phyloP scores from a whole-genome alignment of 805 yeast species.

The Pichia scutulata region DNA sequence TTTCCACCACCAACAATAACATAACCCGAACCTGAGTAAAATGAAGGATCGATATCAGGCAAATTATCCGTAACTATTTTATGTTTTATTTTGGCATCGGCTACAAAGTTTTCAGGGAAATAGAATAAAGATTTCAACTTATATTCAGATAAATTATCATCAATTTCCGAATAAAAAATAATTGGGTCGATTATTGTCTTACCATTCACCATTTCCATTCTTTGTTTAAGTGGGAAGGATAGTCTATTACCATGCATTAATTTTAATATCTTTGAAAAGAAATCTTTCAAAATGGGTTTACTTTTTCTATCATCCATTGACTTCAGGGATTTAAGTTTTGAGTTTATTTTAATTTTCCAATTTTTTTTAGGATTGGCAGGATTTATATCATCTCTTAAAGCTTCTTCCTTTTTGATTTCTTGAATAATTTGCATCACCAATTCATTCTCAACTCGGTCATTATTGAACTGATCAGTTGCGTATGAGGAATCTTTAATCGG shows the following conservation, averaged over 20 bases:
- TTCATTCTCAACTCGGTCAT: neutral
- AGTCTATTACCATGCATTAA: constrained; percentile 24
- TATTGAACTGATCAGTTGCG: neutral
- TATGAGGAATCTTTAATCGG: neutral
- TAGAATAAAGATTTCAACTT: constrained; percentile 9
- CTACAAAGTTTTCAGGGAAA: constrained; percentile 33
- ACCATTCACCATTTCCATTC: constrained; percentile 19
- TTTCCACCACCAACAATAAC: constrained; percentile 39
- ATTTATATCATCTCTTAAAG: constrained; percentile 1
- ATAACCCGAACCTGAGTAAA: constrained; percentile 25
- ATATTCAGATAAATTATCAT: constrained; percentile 9
- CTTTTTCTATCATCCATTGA: constrained; percentile 22
- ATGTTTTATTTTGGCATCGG: constrained; percentile 41
- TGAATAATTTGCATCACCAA: neutral
- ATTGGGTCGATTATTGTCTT: constrained; percentile 17
- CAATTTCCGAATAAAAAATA: constrained; percentile 3
- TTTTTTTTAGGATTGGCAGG: constrained; percentile 23
- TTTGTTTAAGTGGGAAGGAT: constrained; percentile 26
- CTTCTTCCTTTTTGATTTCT: constrained; percentile 1
- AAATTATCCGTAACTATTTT: constrained; percentile 35
- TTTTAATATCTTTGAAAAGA: constrained; percentile 24
- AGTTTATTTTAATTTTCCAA: constrained; percentile 21
- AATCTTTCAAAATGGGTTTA: constrained; percentile 23
- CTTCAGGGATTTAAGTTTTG: constrained; percentile 17
- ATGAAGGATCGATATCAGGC: constrained; percentile 31